Evolutionary conservation across 345 rosid species (phyloP), one percentile per base, ranked within the genome.

Genomic region (Hibiscus trionum): DNA sequence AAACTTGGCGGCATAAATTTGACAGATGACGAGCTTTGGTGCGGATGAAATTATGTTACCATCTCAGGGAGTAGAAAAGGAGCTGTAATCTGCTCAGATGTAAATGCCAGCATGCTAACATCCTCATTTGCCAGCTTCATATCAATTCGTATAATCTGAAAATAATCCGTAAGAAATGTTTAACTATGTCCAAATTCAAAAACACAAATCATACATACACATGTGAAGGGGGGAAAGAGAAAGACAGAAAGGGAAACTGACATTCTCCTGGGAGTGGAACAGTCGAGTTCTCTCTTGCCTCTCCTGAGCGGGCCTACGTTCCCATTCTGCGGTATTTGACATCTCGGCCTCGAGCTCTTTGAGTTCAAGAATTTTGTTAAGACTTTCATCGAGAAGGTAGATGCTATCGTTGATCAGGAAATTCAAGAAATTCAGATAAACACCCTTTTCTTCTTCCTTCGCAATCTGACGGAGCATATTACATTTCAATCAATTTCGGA

Each of bases 11-110:
- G n/a, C 49, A 49, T 21, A 62, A 73, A 55, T 19, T 37, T 21
- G 21, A 66, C 29, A 21, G 31, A 50, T 19, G 56, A 29, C 68
- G 75, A 16, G 50, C 66, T 66, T 2, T 53, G 33, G 61, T 64
- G 50, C 14, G 11, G 15, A 62, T 33, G 71, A 26, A 61, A 14
- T 75, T 19, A 39, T 56, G 24, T 70, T 84, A 96, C 99, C 99
- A 96, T 96, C 90, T 96, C 99, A 78, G 98, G 97, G 66, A 96
- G 99, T 50, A 96, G 86, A 82, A 96, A 96, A 72, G 99, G 99
- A 55, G 85, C 90, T 27, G 92, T 88, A 68, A 96, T 96, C 84
- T 96, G 96, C 80, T 93, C 97, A 2, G 99, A 89, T 57, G 97
- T 93, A 83, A 90, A 93, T 66, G 96, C 87, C 70, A 96, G 86